phyloP scores from a whole-genome alignment of 257 asterid genomes.

The Nicotiana noctiflora region DNA sequence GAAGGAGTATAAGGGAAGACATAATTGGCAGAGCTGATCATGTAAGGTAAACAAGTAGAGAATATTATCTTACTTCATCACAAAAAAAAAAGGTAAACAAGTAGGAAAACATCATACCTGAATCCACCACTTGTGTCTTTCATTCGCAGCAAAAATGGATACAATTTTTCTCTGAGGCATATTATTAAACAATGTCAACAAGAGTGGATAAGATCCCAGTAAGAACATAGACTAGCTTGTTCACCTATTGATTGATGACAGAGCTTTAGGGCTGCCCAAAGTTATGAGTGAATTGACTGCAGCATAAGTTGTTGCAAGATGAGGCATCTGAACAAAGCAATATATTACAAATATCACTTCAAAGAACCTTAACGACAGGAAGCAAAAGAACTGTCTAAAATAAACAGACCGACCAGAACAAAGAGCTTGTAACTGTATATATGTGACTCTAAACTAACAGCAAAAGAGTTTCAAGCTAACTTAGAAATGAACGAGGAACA shows the following conservation, averaged over 20 bases:
- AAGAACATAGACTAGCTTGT: constrained; percentile 8
- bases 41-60: neutral
- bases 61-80: neutral
- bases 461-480: neutral
- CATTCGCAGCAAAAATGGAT: constrained; percentile 62
- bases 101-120: constrained; percentile 45
- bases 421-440: constrained; percentile 1
- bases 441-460: neutral
- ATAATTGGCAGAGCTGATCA: neutral
- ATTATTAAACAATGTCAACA: constrained; percentile 10
- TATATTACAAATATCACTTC: neutral
- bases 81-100: neutral
- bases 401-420: neutral
- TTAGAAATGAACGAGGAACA: neutral
- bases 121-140: constrained; percentile 90
- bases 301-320: constrained; percentile 95
- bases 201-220: neutral
- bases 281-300: constrained; percentile 80
- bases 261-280: constrained; percentile 63
- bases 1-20: neutral
- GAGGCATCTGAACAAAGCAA: constrained; percentile 66
- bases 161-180: constrained; percentile 46
- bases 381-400: neutral
- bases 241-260: constrained; percentile 77
- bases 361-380: neutral